Conservation (phyloP, 1,284 basidiomycete genomes). For the Leccinum pachyderme region DNA sequence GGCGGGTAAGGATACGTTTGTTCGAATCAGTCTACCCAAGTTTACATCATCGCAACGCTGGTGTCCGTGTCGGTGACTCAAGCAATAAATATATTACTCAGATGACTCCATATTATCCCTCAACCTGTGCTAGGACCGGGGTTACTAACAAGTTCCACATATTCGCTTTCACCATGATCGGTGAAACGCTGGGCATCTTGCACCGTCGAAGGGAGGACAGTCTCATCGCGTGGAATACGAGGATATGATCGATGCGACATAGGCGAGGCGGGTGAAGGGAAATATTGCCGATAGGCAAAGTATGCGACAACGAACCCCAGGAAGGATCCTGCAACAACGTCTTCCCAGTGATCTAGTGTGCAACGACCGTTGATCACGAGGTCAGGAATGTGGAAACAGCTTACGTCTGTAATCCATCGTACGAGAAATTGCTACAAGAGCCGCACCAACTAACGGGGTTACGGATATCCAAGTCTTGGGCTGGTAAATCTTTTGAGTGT, state of each 20-base stretch:
- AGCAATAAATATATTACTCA: constrained; percentile 10
- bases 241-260: constrained; percentile 74
- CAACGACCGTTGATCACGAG: constrained; percentile 1
- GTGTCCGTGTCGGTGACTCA: constrained; percentile 10
- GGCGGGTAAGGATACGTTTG: neutral
- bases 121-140: constrained; percentile 33
- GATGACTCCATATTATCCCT: constrained; percentile 32
- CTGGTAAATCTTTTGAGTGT: constrained; percentile 24
- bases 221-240: constrained; percentile 49
- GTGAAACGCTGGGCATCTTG: constrained; percentile 11
- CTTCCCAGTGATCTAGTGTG: constrained; percentile 79
- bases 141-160: constrained; percentile 27
- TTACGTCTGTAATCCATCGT: constrained; percentile 87
- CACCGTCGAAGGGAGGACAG: constrained; percentile 38
- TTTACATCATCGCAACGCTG: too few relatives aligned
- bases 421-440: constrained; percentile 87
- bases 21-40: too few relatives aligned
- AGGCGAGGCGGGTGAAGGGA: constrained; percentile 57
- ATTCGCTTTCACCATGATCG: constrained; percentile 16
- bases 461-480: constrained; percentile 84
- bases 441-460: constrained; percentile 75
- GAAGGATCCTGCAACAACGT: constrained; percentile 78
- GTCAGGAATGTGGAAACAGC: constrained; percentile 25
- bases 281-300: constrained; percentile 83
- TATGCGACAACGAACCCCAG: constrained; percentile 75